Conservation (phyloP, 257 asterid genomes). For the Penstemon davidsonii region DNA sequence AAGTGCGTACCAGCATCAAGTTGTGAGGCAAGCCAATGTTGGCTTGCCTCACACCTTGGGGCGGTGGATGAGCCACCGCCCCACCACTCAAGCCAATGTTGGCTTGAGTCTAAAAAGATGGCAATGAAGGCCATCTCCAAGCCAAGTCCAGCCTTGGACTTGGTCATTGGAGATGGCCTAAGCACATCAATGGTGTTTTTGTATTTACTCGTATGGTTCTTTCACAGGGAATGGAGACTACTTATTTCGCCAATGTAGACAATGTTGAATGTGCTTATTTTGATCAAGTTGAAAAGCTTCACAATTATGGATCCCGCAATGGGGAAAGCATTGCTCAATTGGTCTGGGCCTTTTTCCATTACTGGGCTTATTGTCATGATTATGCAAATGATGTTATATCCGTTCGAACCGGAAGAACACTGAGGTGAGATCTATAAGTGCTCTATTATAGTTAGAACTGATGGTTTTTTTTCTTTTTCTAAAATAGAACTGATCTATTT, state of each 20-base stretch:
- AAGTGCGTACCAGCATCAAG: too few species aligned
- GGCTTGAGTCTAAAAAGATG: too few species aligned
- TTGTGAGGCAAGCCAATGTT: too few species aligned
- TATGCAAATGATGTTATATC: slow-evolving; percentile 85
- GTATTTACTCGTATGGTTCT: slow-evolving; percentile 1
- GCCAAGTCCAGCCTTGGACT: too few species aligned
- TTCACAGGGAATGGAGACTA: slow-evolving; percentile 65
- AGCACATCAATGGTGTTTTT: not conserved
- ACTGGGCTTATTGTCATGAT: slow-evolving; percentile 95
- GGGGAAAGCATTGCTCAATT: slow-evolving; percentile 62
- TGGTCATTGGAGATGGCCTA: too few species aligned
- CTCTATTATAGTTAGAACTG: not conserved
- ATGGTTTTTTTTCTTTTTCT: too few species aligned
- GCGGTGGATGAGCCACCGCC: too few species aligned
- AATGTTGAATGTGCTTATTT: slow-evolving; percentile 70
- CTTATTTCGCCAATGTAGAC: slow-evolving; percentile 61
- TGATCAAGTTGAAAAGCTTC: slow-evolving; percentile 76
- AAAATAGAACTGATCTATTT: too few species aligned
- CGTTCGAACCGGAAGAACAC: slow-evolving; percentile 66
- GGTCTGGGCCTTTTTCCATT: slow-evolving; percentile 85
- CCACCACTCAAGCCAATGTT: too few species aligned
- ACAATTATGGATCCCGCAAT: slow-evolving; percentile 62
- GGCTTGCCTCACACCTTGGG: too few species aligned
- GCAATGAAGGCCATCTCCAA: too few species aligned
- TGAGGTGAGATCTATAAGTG: slow-evolving; percentile 55